A percentile compares a stretch with the other conserved stretches of the same genome.
phyloP scores from a whole-genome alignment of 148 eudicot genomes.

The Chenopodium suecicum region DNA sequence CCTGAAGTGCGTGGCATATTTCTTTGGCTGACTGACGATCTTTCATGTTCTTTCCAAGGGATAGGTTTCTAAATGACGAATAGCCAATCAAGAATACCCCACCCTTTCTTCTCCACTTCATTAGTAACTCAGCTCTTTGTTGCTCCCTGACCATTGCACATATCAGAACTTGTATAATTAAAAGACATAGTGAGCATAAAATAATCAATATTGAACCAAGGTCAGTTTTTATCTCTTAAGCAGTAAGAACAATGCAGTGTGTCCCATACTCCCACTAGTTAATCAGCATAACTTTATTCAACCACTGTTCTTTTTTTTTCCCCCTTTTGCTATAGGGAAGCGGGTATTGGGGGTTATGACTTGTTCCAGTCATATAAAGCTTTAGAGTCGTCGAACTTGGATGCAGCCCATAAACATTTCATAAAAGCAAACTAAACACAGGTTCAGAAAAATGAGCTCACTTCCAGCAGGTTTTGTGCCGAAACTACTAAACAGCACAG shows the following conservation, averaged over 20 bases:
- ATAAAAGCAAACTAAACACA: neutral
- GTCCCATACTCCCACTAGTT: neutral
- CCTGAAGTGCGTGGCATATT: slow-evolving; percentile 70
- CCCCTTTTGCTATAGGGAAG: neutral
- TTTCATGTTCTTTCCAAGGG: slow-evolving; percentile 72
- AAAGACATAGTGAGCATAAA: neutral
- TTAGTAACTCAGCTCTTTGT: slow-evolving; percentile 64
- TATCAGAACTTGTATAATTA: slow-evolving; percentile 1
- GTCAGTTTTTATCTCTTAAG: neutral
- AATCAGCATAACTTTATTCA: neutral
- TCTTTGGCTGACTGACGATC: slow-evolving; percentile 62
- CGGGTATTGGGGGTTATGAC: neutral
- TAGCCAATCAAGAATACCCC: slow-evolving; percentile 91
- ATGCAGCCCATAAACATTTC: neutral
- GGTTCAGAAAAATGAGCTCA: neutral
- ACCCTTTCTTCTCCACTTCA: slow-evolving; percentile 88
- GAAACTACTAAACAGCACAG: too few species aligned
- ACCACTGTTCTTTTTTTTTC: neutral
- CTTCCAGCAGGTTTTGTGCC: neutral
- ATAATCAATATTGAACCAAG: neutral
- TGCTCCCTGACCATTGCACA: slow-evolving; percentile 51
- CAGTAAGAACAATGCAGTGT: neutral
- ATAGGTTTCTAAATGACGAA: slow-evolving; percentile 67
- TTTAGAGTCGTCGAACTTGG: neutral
- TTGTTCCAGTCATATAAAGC: neutral